These are phyloP conservation scores for Calonectria pseudoreteaudii DNA, from an alignment of 2,329 filamentous ascomycete species.

Conservation along the genomic window DNA sequence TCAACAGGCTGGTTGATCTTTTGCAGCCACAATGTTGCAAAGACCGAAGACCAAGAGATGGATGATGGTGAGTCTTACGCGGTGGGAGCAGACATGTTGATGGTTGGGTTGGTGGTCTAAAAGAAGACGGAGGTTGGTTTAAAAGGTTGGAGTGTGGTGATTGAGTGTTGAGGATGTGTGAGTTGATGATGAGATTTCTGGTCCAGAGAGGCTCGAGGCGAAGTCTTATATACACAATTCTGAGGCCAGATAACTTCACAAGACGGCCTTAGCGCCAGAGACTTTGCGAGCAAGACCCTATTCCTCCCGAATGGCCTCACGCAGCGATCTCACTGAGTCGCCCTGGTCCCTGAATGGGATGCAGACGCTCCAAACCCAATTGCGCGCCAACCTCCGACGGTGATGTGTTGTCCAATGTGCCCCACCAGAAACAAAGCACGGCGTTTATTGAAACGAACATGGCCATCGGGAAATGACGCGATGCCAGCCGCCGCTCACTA, in stretches of 20 bases:
- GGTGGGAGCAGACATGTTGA: conserved; percentile 42
- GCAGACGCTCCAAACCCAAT: conserved; percentile 8
- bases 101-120: conserved; percentile 31
- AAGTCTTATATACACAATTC: conserved; percentile 41
- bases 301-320: conserved; percentile 19
- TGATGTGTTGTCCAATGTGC: conserved; percentile 24
- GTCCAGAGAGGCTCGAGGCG: conserved; percentile 16
- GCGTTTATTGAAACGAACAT: conserved; percentile 1
- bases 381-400: conserved; percentile 10
- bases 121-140: conserved; percentile 27
- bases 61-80: conserved; percentile 34
- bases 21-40: conserved; percentile 9
- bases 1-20: conserved; percentile 4
- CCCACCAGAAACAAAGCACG: conserved; percentile 18
- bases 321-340: background rate
- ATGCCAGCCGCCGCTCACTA: background rate
- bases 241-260: background rate
- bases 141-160: conserved; percentile 30
- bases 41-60: background rate
- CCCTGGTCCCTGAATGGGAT: conserved; percentile 22
- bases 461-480: background rate
- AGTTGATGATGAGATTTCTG: conserved; percentile 33
- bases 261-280: background rate
- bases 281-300: conserved; percentile 14
- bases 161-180: conserved; percentile 39